Conservation (phyloP, 148 eudicot genomes). For the Cornus controversa region DNA sequence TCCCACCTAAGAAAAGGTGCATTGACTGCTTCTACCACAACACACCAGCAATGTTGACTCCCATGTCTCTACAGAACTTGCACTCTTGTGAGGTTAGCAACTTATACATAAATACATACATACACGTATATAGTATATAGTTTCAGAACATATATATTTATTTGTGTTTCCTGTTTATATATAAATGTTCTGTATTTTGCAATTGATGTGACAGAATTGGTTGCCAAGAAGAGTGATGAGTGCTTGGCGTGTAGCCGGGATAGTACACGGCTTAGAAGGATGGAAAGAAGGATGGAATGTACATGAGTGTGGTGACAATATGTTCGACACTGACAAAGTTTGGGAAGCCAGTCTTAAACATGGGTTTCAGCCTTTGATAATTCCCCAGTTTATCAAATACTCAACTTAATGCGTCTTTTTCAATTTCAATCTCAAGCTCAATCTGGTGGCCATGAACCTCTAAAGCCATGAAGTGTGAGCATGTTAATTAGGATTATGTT, state of each 20-base stretch:
- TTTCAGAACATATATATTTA: no score
- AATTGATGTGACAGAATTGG: slow-evolving; percentile 57
- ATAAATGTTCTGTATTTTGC: no score
- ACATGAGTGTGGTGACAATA: slow-evolving; percentile 40
- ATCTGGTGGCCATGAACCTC: no score
- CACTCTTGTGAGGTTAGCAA: slow-evolving; percentile 81
- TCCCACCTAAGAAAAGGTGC: slow-evolving; percentile 52
- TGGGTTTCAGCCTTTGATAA: slow-evolving; percentile 38
- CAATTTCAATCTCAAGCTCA: no score
- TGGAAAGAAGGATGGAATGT: slow-evolving; percentile 50
- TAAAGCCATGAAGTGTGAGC: no score
- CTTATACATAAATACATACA: neutral
- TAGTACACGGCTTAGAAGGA: slow-evolving; percentile 43
- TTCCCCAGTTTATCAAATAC: no score
- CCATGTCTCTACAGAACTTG: slow-evolving; percentile 58
- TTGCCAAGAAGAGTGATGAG: slow-evolving; percentile 49
- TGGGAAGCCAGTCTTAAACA: slow-evolving; percentile 44
- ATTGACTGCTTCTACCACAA: slow-evolving; percentile 54
- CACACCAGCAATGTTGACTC: slow-evolving; percentile 65
- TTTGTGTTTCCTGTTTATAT: neutral
- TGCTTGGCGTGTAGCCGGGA: slow-evolving; percentile 52
- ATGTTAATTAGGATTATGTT: no score
- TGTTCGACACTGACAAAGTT: slow-evolving; percentile 33
- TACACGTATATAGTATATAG: neutral
- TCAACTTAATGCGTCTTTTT: no score